A percentile compares a stretch with the other conserved stretches of the same genome.
Conservation (phyloP, 768 basidiomycete species). For the Aureoboletus auriporus region DNA sequence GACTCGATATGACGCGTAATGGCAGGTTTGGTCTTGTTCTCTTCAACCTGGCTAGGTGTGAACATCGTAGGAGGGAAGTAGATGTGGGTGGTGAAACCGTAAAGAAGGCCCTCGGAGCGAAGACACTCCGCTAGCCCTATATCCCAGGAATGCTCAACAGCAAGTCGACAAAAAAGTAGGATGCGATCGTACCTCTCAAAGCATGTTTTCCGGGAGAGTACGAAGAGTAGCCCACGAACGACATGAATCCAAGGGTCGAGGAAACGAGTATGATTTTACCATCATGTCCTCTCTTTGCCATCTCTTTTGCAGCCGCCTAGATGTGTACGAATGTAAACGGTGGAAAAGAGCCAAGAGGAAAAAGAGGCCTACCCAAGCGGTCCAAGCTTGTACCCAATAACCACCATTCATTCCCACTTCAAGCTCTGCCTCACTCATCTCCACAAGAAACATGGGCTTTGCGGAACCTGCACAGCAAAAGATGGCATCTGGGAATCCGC, state of each 20-base stretch:
- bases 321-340: not conserved
- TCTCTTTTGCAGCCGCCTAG: slow-evolving; percentile 65
- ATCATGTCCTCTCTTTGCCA: slow-evolving; percentile 51
- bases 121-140: slow-evolving; percentile 81
- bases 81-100: slow-evolving; percentile 73
- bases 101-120: slow-evolving; percentile 73
- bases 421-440: slow-evolving; percentile 58
- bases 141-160: not conserved
- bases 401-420: slow-evolving; percentile 35
- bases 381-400: slow-evolving; percentile 43
- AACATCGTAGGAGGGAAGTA: slow-evolving; percentile 83
- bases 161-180: not conserved
- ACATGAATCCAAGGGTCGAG: slow-evolving; percentile 71
- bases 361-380: slow-evolving; percentile 36
- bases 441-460: slow-evolving; percentile 71
- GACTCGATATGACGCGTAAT: slow-evolving; percentile 76
- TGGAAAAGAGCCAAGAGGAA: not conserved
- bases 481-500: slow-evolving; percentile 66
- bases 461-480: slow-evolving; percentile 77
- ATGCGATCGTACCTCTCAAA: slow-evolving; percentile 54
- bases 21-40: slow-evolving; percentile 73
- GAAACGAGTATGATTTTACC: slow-evolving; percentile 76
- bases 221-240: slow-evolving; percentile 71
- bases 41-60: slow-evolving; percentile 70
- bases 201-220: slow-evolving; percentile 88